Evolutionary conservation across 352 stramenopile species (phyloP).

Genomic region (Phytophthora megakarya): DNA sequence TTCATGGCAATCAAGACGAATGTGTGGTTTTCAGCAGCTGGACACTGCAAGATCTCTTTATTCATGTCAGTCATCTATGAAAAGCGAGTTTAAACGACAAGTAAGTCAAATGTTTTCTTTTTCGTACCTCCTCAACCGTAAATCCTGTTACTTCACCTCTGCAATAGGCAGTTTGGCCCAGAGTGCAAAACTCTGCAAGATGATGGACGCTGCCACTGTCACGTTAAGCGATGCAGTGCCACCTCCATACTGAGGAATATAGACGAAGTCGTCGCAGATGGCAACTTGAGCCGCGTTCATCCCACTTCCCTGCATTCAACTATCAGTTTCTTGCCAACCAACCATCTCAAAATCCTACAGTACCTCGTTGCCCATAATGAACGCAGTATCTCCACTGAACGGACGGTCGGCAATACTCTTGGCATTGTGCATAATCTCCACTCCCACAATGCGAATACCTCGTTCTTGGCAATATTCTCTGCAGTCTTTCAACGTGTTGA

Average conservation of each 20-base stretch:
- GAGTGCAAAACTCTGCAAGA: slow-evolving; percentile 92
- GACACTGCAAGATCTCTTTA: no score
- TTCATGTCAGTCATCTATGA: no score
- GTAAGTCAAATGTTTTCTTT: no score
- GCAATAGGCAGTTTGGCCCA: slow-evolving; percentile 57
- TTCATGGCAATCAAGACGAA: no score
- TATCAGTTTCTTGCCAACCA: slow-evolving; percentile 9
- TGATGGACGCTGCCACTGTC: slow-evolving; percentile 93
- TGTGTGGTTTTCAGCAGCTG: no score
- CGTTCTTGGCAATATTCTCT: slow-evolving; percentile 60
- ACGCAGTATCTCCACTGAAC: slow-evolving; percentile 85
- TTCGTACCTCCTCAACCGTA: no score
- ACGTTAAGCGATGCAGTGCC: slow-evolving; percentile 97
- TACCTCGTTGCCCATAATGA: slow-evolving; percentile 97
- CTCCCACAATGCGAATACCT: slow-evolving; percentile 87
- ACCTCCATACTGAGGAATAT: slow-evolving; percentile 94
- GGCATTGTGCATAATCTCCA: slow-evolving; percentile 93
- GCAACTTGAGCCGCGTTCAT: slow-evolving; percentile 92
- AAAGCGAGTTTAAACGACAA: no score
- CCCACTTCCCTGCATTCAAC: slow-evolving; percentile 71
- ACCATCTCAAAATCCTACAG: slow-evolving; percentile 18
- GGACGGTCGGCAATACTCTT: slow-evolving; percentile 72
- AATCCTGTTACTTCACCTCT: background rate
- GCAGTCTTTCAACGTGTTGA: slow-evolving; percentile 85
- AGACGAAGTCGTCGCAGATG: slow-evolving; percentile 93